These are phyloP conservation scores for Ogataea hybrid DNA, from an alignment of 1,139 yeast species.

Conservation along the genomic window DNA sequence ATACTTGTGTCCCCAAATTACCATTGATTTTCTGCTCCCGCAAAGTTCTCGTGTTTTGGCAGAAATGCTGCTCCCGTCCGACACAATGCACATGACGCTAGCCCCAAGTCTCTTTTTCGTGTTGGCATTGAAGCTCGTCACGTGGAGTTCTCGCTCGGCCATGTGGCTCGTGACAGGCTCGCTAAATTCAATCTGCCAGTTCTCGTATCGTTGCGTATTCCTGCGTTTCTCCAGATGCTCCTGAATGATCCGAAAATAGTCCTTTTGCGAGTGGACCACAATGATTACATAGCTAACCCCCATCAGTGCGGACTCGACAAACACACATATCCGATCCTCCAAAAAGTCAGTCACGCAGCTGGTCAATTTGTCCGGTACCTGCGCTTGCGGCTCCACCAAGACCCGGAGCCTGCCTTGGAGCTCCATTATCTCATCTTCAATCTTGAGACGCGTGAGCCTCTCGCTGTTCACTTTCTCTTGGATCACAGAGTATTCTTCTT, in stretches of 20 bases:
- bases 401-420: slow-evolving; percentile 12
- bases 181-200: slow-evolving; percentile 6
- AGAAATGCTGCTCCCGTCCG: not conserved
- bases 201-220: slow-evolving; percentile 6
- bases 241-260: slow-evolving; percentile 2
- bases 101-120: not conserved
- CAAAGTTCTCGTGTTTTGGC: not conserved
- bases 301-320: slow-evolving; percentile 12
- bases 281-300: slow-evolving; percentile 15
- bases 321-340: slow-evolving; percentile 11
- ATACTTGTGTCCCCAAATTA: not conserved
- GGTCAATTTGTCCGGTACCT: not conserved
- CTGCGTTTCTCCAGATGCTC: slow-evolving; percentile 6
- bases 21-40: not conserved
- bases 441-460: slow-evolving; percentile 11
- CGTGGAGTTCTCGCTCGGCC: not conserved
- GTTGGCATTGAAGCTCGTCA: not conserved
- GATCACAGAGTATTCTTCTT: slow-evolving; percentile 7
- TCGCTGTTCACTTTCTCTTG: slow-evolving; percentile 12
- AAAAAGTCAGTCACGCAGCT: not conserved
- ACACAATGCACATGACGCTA: not conserved
- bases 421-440: slow-evolving; percentile 17
- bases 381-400: slow-evolving; percentile 1
- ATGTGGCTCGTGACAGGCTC: not conserved
- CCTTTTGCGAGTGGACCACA: slow-evolving; percentile 1